phyloP scores from a whole-genome alignment of 169 alveolate species.

The Babesia caballi region DNA sequence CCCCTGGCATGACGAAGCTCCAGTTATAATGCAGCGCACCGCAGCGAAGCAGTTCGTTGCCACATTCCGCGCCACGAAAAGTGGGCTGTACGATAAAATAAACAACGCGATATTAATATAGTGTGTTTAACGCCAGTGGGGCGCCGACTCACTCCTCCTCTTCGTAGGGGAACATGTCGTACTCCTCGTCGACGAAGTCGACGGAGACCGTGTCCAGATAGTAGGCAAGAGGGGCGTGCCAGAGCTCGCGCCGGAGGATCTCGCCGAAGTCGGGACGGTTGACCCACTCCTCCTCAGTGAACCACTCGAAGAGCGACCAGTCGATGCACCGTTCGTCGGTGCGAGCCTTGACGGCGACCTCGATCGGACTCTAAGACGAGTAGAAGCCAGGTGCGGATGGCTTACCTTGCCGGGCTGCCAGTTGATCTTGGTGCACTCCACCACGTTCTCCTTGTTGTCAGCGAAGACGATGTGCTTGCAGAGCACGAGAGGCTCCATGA shows the following conservation, averaged over 20 bases:
- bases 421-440: slow-evolving; percentile 82
- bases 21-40: neutral
- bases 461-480: slow-evolving; percentile 83
- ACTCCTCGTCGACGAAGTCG: slow-evolving; percentile 75
- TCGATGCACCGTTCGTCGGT: slow-evolving; percentile 60
- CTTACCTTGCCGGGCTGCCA: slow-evolving; percentile 80
- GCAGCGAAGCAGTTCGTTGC: too few relatives aligned
- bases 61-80: too few relatives aligned
- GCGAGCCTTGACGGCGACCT: slow-evolving; percentile 60
- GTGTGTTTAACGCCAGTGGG: too few relatives aligned
- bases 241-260: slow-evolving; percentile 85
- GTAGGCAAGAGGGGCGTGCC: slow-evolving; percentile 87
- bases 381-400: slow-evolving; percentile 27
- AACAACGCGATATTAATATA: too few relatives aligned
- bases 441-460: slow-evolving; percentile 77
- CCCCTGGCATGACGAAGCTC: neutral
- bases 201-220: slow-evolving; percentile 73
- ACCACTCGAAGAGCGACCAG: slow-evolving; percentile 81
- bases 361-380: slow-evolving; percentile 57
- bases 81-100: too few relatives aligned
- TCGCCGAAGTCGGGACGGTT: slow-evolving; percentile 86
- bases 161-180: slow-evolving; percentile 70
- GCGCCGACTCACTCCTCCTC: neutral
- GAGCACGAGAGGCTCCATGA: slow-evolving; percentile 82
- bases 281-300: slow-evolving; percentile 77